Evolutionary conservation across 768 basidiomycete species (phyloP).

Genomic region (Tulasnella sp.): DNA sequence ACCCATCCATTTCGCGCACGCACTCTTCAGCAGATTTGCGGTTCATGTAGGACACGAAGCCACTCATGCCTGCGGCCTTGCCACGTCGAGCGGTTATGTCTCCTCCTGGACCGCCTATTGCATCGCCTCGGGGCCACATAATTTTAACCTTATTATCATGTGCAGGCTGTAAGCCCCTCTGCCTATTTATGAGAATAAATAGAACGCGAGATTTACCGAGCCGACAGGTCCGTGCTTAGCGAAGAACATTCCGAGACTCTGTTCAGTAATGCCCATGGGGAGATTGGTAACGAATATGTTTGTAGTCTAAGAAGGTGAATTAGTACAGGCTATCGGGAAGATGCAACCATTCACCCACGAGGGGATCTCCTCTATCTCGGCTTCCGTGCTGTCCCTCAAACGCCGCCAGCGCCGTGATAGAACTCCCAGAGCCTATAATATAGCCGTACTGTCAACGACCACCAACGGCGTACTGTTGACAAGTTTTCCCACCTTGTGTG

Average conservation of each 20-base stretch:
- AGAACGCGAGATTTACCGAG: constrained; percentile 42
- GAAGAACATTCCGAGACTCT: constrained; percentile 79
- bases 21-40: constrained; percentile 84
- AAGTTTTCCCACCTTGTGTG: constrained; percentile 20
- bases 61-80: constrained; percentile 73
- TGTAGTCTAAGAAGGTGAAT: constrained; percentile 53
- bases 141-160: constrained; percentile 77
- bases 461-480: no score
- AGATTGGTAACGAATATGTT: constrained; percentile 95
- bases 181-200: no score
- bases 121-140: constrained; percentile 94
- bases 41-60: constrained; percentile 96
- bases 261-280: constrained; percentile 78
- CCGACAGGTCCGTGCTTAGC: constrained; percentile 88
- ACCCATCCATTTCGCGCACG: constrained; percentile 80
- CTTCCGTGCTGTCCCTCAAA: constrained; percentile 88
- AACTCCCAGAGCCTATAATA: constrained; percentile 40
- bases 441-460: no score
- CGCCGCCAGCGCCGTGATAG: constrained; percentile 86
- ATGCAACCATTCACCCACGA: constrained; percentile 38
- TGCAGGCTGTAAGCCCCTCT: background rate
- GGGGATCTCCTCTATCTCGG: constrained; percentile 78
- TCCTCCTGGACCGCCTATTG: constrained; percentile 49
- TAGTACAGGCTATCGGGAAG: background rate
- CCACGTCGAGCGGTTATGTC: constrained; percentile 66